phyloP scores from a whole-genome alignment of 306 rosid genomes.

The Glycyrrhiza uralensis region DNA sequence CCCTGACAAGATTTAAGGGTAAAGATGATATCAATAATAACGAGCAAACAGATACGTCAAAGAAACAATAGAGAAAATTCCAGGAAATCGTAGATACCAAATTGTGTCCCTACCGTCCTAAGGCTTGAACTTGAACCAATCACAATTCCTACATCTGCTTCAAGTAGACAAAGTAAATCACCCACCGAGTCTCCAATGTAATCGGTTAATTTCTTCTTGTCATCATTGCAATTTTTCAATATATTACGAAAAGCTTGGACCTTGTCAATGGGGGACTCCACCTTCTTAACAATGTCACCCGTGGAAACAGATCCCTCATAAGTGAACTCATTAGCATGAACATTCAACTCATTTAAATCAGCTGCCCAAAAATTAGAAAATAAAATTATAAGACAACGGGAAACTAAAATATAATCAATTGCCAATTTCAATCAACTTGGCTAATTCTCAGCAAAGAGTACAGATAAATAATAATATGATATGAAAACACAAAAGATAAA shows the following conservation, averaged over 20 bases:
- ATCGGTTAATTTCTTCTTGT: constrained; percentile 57
- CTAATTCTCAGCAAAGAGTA: not conserved
- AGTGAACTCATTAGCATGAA: constrained; percentile 82
- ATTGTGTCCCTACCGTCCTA: constrained; percentile 62
- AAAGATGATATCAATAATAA: constrained; percentile 26
- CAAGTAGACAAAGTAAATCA: constrained; percentile 88
- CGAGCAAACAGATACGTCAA: not conserved
- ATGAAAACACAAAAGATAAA: constrained; percentile 2
- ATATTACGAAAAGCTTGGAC: constrained; percentile 58
- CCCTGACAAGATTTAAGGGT: constrained; percentile 42
- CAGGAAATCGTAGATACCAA: constrained; percentile 44
- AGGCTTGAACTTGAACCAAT: constrained; percentile 92
- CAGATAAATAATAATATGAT: not conserved
- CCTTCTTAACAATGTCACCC: constrained; percentile 75
- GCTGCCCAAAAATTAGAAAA: constrained; percentile 44
- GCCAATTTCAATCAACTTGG: constrained; percentile 14
- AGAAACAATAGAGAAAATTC: constrained; percentile 19
- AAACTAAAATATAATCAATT: not conserved
- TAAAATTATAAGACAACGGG: not conserved
- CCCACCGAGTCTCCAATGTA: constrained; percentile 95
- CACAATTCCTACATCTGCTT: constrained; percentile 95
- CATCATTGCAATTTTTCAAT: constrained; percentile 37
- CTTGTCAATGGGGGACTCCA: constrained; percentile 92
- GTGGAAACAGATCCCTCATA: constrained; percentile 75
- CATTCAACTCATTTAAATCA: constrained; percentile 56